Percentiles rank a stretch among this genome's conserved stretches.
Evolutionary conservation across 331 rosid genomes (phyloP).

Genomic region (Phaseolus coccineus): DNA sequence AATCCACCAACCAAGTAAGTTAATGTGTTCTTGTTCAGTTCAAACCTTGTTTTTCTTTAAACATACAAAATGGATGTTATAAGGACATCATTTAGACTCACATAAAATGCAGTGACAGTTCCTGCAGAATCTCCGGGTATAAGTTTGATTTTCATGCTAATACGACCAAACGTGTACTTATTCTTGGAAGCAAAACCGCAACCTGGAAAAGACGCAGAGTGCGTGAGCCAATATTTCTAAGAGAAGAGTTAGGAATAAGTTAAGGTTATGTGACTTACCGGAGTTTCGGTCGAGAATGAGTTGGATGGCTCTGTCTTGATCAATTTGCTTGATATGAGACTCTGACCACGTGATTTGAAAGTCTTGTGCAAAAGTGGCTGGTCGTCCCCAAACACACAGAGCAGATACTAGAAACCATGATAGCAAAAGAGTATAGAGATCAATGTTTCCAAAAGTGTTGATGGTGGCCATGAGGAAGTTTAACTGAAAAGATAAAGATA

Average conservation of each 20-base stretch:
- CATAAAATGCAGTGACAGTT: conserved; percentile 93
- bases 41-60: not conserved
- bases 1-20: not conserved
- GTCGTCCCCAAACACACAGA: conserved; percentile 61
- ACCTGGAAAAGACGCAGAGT: conserved; percentile 52
- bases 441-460: conserved; percentile 25
- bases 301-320: conserved; percentile 77
- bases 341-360: conserved; percentile 79
- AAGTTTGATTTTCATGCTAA: conserved; percentile 97
- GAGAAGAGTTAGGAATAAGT: not conserved
- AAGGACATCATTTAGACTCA: conserved; percentile 26
- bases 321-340: conserved; percentile 73
- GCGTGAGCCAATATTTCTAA: no score
- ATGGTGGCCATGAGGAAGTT: conserved; percentile 43
- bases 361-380: conserved; percentile 76
- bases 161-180: conserved; percentile 82
- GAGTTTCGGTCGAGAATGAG: conserved; percentile 83
- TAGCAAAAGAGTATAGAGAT: conserved; percentile 45
- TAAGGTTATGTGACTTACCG: conserved; percentile 51
- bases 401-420: conserved; percentile 26
- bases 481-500: not conserved
- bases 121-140: conserved; percentile 92
- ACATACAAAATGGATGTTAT: not conserved
- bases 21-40: not conserved
- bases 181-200: conserved; percentile 83